Conservation (phyloP, 2,329 filamentous ascomycete genomes). For the Fusarium sp. region DNA sequence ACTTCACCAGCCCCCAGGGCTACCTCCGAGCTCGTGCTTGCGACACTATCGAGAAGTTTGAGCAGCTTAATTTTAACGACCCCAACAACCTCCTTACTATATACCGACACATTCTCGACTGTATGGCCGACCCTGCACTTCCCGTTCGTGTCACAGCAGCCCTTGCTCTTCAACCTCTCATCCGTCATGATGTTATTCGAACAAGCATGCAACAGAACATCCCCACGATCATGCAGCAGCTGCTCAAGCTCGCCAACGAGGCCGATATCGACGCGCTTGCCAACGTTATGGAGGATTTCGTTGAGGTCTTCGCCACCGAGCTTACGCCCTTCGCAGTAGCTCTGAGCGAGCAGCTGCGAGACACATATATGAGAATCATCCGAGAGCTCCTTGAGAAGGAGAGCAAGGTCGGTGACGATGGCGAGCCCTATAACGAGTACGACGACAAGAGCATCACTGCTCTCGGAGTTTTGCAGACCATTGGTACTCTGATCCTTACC, state of each 20-base stretch:
- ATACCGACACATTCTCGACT: constrained; percentile 96
- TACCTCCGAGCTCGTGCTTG: constrained; percentile 95
- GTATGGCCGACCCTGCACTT: constrained; percentile 93
- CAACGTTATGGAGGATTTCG: constrained; percentile 99
- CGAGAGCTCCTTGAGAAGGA: constrained; percentile 92
- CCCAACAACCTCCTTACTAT: constrained; percentile 95
- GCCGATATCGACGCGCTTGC: constrained; percentile 97
- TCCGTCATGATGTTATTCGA: constrained; percentile 93
- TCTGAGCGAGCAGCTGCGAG: constrained; percentile 92
- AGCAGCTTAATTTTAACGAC: constrained; percentile 97
- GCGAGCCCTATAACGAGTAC: constrained; percentile 88
- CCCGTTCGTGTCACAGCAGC: constrained; percentile 95
- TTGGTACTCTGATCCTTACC: constrained; percentile 95
- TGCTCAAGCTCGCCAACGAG: constrained; percentile 96
- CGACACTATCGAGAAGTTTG: constrained; percentile 98
- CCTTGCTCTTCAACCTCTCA: constrained; percentile 92
- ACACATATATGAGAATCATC: constrained; percentile 95
- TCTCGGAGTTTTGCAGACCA: constrained; percentile 94
- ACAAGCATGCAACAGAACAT: constrained; percentile 98
- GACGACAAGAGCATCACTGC: constrained; percentile 99
- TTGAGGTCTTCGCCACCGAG: constrained; percentile 97
- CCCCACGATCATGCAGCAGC: constrained; percentile 98
- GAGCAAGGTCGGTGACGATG: constrained; percentile 79
- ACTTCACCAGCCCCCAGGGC: constrained; percentile 92
- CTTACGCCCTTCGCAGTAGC: constrained; percentile 97